Conservation (phyloP, 2,329 filamentous ascomycete genomes). For the Pseudogymnoascus sp. region DNA sequence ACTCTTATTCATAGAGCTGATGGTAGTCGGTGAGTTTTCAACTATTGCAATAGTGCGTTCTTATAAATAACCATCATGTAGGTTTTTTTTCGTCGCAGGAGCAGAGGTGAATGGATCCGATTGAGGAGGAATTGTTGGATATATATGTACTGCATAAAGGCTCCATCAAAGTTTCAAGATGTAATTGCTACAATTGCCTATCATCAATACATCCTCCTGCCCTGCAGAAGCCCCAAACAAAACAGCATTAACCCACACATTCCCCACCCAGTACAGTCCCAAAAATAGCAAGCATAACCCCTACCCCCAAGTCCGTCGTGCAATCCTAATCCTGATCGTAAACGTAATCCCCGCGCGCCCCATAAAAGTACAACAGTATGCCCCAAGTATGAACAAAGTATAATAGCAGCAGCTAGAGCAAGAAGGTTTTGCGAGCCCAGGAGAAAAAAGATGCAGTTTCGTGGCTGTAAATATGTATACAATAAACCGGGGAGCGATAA, state of each 20-base stretch:
- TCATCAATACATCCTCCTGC: neutral
- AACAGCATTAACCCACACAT: neutral
- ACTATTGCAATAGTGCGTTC: too few relatives aligned
- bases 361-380: slow-evolving; percentile 1
- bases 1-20: too few relatives aligned
- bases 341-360: neutral
- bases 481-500: neutral
- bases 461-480: neutral
- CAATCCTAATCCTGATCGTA: neutral
- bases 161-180: neutral
- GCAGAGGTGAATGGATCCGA: too few relatives aligned
- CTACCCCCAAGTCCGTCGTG: neutral
- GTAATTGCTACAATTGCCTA: neutral
- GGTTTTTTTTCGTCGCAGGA: too few relatives aligned
- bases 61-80: too few relatives aligned
- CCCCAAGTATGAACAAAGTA: neutral
- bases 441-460: neutral
- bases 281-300: neutral
- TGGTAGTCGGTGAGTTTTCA: too few relatives aligned
- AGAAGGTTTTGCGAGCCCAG: neutral
- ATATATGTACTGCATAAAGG: neutral
- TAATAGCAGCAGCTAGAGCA: neutral
- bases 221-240: neutral
- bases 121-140: neutral
- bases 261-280: neutral